Percentiles rank a stretch among this genome's conserved stretches.
Evolutionary conservation across 2,329 filamentous ascomycete genomes (phyloP).

Genomic region (Leptographium lundbergii): DNA sequence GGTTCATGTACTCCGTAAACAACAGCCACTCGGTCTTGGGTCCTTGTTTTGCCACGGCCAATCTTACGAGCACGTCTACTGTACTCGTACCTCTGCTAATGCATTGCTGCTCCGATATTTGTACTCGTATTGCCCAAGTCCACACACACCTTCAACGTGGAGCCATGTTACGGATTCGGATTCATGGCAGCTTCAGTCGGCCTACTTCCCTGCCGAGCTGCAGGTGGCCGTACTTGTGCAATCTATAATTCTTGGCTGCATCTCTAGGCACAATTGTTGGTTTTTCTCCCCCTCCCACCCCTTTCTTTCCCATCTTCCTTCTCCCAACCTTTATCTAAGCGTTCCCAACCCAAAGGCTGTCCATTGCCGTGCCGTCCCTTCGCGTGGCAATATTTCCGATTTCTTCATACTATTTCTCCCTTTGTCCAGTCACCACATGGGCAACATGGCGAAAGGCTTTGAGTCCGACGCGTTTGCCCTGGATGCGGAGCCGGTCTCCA

Average conservation of each 20-base stretch:
- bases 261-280: neutral
- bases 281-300: neutral
- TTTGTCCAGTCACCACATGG: neutral
- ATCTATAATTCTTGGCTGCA: too few relatives aligned
- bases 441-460: neutral
- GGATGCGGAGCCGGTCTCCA: conserved; percentile 8
- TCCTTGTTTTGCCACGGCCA: too few relatives aligned
- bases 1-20: too few relatives aligned
- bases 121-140: too few relatives aligned
- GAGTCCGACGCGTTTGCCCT: neutral
- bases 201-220: too few relatives aligned
- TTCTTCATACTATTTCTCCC: neutral
- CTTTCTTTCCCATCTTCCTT: neutral
- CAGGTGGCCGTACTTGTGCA: too few relatives aligned
- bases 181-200: too few relatives aligned
- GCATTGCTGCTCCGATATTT: neutral
- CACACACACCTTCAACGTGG: too few relatives aligned
- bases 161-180: too few relatives aligned
- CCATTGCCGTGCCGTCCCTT: neutral
- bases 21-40: too few relatives aligned
- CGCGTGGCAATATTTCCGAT: neutral
- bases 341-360: too few relatives aligned
- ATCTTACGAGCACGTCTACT: too few relatives aligned
- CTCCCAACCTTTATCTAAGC: neutral
- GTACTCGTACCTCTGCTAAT: neutral